A percentile compares a stretch with the other conserved stretches of the same genome.
Evolutionary conservation across 768 basidiomycete species (phyloP).

Genomic region (Jaapia argillacea): DNA sequence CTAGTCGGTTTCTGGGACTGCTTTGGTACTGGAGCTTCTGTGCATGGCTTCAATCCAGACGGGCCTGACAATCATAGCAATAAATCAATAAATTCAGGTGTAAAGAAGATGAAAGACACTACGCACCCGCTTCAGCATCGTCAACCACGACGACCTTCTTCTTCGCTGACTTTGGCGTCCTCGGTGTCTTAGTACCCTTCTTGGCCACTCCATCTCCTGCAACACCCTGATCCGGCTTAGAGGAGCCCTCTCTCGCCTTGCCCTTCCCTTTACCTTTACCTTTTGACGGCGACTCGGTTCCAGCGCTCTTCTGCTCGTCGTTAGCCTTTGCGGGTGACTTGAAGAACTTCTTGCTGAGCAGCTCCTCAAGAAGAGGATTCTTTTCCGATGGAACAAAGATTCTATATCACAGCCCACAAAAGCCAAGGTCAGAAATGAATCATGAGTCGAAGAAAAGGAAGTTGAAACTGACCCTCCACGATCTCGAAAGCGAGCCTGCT

Average conservation of each 20-base stretch:
- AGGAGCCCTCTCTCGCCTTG: not conserved
- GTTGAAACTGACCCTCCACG: constrained; percentile 47
- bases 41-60: no score
- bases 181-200: not conserved
- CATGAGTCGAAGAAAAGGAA: not conserved
- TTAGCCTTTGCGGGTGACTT: no score
- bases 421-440: not conserved
- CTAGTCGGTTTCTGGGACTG: no score
- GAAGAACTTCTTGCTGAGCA: not conserved
- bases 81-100: no score
- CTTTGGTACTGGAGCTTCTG: no score
- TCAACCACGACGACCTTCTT: not conserved
- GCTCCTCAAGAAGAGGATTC: not conserved
- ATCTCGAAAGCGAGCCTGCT: constrained; percentile 50
- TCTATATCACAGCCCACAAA: not conserved
- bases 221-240: not conserved
- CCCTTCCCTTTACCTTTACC: not conserved
- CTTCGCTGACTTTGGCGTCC: not conserved
- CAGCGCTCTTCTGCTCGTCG: no score
- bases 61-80: no score
- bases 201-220: not conserved
- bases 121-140: no score
- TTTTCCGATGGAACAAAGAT: not conserved
- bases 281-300: no score
- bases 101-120: no score